phyloP scores from a whole-genome alignment of 2,329 filamentous ascomycete genomes.

The Huntiella moniliformis region DNA sequence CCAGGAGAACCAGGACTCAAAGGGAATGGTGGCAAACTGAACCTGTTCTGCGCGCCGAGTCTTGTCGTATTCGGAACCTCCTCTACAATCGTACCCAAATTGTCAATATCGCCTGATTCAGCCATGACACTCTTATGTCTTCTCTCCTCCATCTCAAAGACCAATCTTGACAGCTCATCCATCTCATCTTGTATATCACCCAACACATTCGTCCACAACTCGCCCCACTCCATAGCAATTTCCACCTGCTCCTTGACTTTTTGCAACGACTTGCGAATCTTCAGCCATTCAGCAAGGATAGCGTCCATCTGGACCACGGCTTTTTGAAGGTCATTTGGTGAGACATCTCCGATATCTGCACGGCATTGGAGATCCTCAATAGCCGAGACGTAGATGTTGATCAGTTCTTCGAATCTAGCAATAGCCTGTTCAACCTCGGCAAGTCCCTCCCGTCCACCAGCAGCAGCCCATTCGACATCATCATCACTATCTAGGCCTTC shows the following conservation, averaged over 20 bases:
- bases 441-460: constrained; percentile 63
- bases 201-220: constrained; percentile 83
- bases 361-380: constrained; percentile 79
- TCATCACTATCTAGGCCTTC: constrained; percentile 82
- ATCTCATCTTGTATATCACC: constrained; percentile 83
- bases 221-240: constrained; percentile 97
- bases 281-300: constrained; percentile 68
- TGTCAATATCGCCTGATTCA: constrained; percentile 59
- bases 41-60: constrained; percentile 34
- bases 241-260: constrained; percentile 80
- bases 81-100: constrained; percentile 84
- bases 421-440: constrained; percentile 59
- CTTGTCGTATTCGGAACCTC: constrained; percentile 43
- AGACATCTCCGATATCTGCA: constrained; percentile 52
- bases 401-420: constrained; percentile 65
- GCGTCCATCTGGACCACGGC: constrained; percentile 80
- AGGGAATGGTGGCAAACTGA: constrained; percentile 48
- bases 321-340: constrained; percentile 48
- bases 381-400: constrained; percentile 83
- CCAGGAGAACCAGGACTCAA: constrained; percentile 40
- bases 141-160: constrained; percentile 97
- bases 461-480: constrained; percentile 92
- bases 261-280: constrained; percentile 59
- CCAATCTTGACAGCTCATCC: constrained; percentile 57
- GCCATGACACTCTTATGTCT: constrained; percentile 61